Conservation (phyloP, 805 yeast species). For the Teunomyces pallodes region DNA sequence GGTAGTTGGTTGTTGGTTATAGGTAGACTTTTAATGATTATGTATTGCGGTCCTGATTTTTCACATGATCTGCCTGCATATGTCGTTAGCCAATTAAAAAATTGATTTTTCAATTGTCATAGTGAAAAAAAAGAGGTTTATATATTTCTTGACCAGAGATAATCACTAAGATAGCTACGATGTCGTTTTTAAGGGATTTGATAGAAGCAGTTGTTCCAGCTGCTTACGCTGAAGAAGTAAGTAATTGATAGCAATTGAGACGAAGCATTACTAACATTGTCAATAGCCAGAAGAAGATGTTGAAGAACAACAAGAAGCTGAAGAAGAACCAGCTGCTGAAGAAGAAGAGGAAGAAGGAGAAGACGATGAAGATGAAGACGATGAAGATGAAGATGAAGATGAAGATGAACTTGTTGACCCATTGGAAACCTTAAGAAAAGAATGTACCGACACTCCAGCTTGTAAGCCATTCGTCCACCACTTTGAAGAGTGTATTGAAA, state of each 20-base stretch:
- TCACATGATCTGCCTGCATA: neutral
- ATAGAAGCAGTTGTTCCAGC: conserved; percentile 79
- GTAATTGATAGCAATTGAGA: conserved; percentile 14
- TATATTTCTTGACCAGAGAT: neutral
- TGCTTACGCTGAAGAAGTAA: conserved; percentile 78
- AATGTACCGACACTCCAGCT: conserved; percentile 64
- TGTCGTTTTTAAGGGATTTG: conserved; percentile 64
- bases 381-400: conserved; percentile 63
- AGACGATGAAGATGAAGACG: conserved; percentile 55
- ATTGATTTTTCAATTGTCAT: conserved; percentile 17
- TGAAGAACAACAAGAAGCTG: conserved; percentile 20
- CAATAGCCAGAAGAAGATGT: conserved; percentile 27
- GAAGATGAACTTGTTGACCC: conserved; percentile 63
- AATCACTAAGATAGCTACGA: conserved; percentile 11
- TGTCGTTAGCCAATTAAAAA: conserved; percentile 23
- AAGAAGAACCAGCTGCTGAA: conserved; percentile 30
- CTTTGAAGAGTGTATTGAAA: conserved; percentile 90
- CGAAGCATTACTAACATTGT: conserved; percentile 12
- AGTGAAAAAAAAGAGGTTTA: conserved; percentile 6
- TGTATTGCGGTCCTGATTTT: neutral
- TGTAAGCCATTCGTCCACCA: conserved; percentile 81
- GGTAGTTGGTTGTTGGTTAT: too few relatives aligned
- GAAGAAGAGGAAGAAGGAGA: conserved; percentile 39
- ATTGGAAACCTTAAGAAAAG: conserved; percentile 41
- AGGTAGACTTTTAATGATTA: neutral